These are phyloP conservation scores for Paramecium primaurelia DNA, from an alignment of 73 alveolate genomes.

Conservation along the genomic window DNA sequence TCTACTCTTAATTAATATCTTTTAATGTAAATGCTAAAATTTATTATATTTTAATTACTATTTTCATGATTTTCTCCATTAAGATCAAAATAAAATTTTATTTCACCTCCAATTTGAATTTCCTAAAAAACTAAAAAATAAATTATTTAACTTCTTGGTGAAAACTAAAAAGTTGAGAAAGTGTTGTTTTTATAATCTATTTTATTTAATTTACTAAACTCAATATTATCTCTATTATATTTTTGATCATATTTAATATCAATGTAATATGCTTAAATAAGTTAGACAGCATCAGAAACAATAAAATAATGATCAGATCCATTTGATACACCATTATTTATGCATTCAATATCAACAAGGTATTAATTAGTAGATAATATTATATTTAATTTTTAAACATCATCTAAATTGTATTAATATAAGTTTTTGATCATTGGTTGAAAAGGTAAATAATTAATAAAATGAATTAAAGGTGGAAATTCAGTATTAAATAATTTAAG, in stretches of 20 bases:
- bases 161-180: background rate
- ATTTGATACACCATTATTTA: background rate
- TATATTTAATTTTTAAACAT: background rate
- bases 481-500: background rate
- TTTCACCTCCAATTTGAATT: background rate
- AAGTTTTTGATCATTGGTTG: background rate
- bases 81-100: background rate
- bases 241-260: background rate
- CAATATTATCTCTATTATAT: background rate
- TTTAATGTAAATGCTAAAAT: background rate
- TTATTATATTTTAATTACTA: background rate
- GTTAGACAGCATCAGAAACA: background rate
- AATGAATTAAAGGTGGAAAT: background rate
- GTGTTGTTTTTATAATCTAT: background rate
- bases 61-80: background rate
- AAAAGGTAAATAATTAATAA: constrained; percentile 12
- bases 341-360: background rate
- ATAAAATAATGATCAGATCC: background rate
- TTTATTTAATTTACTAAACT: background rate
- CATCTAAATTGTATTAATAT: background rate
- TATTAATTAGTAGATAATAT: background rate
- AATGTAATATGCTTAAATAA: background rate
- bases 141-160: background rate
- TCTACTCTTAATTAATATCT: background rate
- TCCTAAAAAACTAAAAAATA: background rate